Evolutionary conservation across 2,329 filamentous ascomycete genomes (phyloP), one percentile per base, ranked within the genome.

Genomic region (Lachnellula subtilissima): DNA sequence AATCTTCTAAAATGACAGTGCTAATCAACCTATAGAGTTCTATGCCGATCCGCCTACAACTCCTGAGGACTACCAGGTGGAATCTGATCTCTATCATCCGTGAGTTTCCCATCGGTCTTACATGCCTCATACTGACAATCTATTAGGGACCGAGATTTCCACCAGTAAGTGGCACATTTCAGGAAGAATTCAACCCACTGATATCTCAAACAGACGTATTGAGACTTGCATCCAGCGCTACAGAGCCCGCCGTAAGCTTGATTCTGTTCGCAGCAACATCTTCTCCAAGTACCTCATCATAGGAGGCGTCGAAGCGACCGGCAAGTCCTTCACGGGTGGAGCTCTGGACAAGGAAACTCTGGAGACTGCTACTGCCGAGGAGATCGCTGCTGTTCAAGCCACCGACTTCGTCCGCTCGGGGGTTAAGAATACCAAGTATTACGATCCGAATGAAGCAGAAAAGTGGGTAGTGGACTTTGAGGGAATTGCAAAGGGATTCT

Each of bases 221-320:
- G 87, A 97, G 67, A 81, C 86, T 25, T 94, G 90, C 48, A 88
- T 97, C 53, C 85, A 91, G 62, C 87, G 91, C 14, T 99, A 87
- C 73, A 84, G 88, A 59, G 78, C 82, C 37, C 88, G 86, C 48
- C 87, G 92, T 35, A 91, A 89, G 61, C 81, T 96, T 56, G 82
- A 88, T 56, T 71, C 76, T 12, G 76, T 83, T 4, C 84, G 84
- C 23, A 71, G 76, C 4, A 75, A 79, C 17, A 74, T 91, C 36
- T 94, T 99, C 72, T 79, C 83, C 66, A 89, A 88, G 61, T 96
- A 94, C 67, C 81, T 97, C 55, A 79, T 83, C 37, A 87, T 93
- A 46, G 94, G 94, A 2, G 93, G 94, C 4, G 80, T 99, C 42
- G 85, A 91, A 45, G 75, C 79, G 7, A 76, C 73, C 2, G 43